phyloP scores from a whole-genome alignment of 768 basidiomycete species.

The Trametes coccinea region DNA sequence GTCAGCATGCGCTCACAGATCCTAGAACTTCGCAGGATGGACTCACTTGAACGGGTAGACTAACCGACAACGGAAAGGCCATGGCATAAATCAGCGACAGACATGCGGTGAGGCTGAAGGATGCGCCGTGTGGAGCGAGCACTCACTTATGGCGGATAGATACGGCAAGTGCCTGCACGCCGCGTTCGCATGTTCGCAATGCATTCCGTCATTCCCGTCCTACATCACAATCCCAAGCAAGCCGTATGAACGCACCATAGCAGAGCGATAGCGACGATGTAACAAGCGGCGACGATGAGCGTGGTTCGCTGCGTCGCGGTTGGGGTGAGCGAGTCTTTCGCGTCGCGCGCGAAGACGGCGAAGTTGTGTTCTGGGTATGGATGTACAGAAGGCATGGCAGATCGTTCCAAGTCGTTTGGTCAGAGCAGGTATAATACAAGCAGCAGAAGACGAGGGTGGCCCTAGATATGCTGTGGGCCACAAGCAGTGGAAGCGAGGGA shows the following conservation, averaged over 20 bases:
- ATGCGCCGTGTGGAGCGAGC: neutral
- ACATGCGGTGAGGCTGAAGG: slow-evolving; percentile 1
- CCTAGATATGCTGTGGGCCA: slow-evolving; percentile 9
- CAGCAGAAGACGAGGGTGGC: slow-evolving; percentile 1
- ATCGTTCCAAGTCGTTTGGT: slow-evolving; percentile 14
- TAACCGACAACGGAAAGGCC: slow-evolving; percentile 30
- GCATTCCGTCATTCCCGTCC: neutral
- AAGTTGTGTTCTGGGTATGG: slow-evolving; percentile 23
- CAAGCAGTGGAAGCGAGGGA: neutral
- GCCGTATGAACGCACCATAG: slow-evolving; percentile 57
- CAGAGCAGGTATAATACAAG: slow-evolving; percentile 11
- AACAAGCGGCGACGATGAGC: slow-evolving; percentile 76
- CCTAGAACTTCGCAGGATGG: neutral
- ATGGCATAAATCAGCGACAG: neutral
- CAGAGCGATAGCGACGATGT: slow-evolving; percentile 74
- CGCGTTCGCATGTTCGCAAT: neutral
- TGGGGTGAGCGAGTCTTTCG: slow-evolving; percentile 48
- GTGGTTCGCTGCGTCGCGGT: slow-evolving; percentile 74
- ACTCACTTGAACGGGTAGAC: slow-evolving; percentile 92
- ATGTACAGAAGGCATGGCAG: slow-evolving; percentile 18
- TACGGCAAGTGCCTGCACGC: slow-evolving; percentile 71
- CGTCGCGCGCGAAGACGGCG: slow-evolving; percentile 32
- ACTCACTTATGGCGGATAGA: slow-evolving; percentile 72
- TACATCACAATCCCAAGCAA: neutral
- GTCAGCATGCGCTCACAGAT: slow-evolving; percentile 1